Evolutionary conservation across 768 basidiomycete species (phyloP), one percentile per base, ranked within the genome.

Genomic region (Agrocybe pediades): DNA sequence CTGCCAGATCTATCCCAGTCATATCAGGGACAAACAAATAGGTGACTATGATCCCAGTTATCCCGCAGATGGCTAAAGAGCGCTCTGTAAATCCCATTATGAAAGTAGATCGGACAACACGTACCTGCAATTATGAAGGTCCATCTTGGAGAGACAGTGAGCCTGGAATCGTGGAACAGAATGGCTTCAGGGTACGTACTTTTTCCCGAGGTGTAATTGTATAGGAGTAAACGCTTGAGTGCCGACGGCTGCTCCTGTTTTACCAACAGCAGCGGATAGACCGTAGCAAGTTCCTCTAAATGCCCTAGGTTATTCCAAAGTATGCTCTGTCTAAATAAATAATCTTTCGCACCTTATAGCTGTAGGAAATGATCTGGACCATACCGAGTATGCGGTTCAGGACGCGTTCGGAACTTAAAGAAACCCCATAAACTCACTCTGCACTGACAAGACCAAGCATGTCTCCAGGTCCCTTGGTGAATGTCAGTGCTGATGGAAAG

Each of bases 221-320:
- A 88, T 86, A 3, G 86, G 86, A 2, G 84, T 86, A 65, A 87
- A 87, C 1, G 79, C 83, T 61, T 88, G 85, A 0, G 84, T 86
- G 8, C 87, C 86, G 46, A 87, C 54, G n/a, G 84, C 87, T 17
- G 88, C 89, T 4, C 88, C 88, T 2, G 84, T 74, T 62, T 88
- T 88, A 8, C 86, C 86, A 6, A 88, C 69, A 0, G 85, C 85
- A 7, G 86, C 86, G 23, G 82, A 83, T 33, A 88, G 62, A 1
- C 87, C 87, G 55, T 88, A 89, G 65, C 82, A 85, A 9, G 87
- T 85, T 2, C 87, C 88, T 41, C 84, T 71, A 27, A 4, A n/a
- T n/a, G n/a, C n/a, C n/a, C 8, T 17, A 16, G 17, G 20, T 20
- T 21, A 30, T 48, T 48, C 19, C 3, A 5, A 46, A 16, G n/a